Evolutionary conservation across 2,329 filamentous ascomycete species (phyloP).

Genomic region (Diaporthe citri): DNA sequence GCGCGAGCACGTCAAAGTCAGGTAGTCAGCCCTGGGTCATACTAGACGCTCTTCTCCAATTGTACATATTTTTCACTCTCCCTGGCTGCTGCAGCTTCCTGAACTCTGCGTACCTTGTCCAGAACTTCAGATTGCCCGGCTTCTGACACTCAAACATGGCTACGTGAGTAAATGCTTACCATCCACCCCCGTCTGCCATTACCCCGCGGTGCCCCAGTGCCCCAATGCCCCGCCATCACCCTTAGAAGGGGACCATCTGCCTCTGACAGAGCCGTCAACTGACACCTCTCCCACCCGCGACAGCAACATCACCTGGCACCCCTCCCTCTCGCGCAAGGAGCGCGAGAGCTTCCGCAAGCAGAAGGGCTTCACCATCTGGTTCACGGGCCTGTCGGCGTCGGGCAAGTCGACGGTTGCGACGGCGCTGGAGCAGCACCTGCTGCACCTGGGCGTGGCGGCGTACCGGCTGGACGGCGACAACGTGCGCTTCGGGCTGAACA

Average conservation of each 20-base stretch:
- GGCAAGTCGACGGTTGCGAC: conserved; percentile 98
- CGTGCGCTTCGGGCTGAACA: conserved; percentile 97
- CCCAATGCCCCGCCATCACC: conserved; percentile 43
- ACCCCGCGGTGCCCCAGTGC: conserved; percentile 8
- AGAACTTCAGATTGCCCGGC: conserved; percentile 13
- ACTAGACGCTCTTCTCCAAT: conserved; percentile 38
- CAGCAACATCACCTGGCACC: conserved; percentile 94
- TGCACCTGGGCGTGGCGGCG: conserved; percentile 84
- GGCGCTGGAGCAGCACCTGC: conserved; percentile 95
- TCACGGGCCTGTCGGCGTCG: conserved; percentile 94
- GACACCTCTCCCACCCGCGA: conserved; percentile 38
- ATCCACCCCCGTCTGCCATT: neutral
- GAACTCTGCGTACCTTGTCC: neutral
- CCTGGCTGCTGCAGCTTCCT: neutral
- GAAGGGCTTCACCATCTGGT: conserved; percentile 94
- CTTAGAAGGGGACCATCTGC: conserved; percentile 24
- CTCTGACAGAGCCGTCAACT: conserved; percentile 7
- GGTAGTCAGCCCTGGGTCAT: conserved; percentile 33
- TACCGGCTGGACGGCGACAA: conserved; percentile 99
- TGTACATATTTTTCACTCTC: conserved; percentile 24
- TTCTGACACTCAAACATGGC: conserved; percentile 39
- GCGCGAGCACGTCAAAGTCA: conserved; percentile 29
- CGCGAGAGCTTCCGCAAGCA: conserved; percentile 83
- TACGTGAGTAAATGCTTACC: conserved; percentile 42
- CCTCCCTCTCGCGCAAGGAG: conserved; percentile 82